Percentiles rank a stretch among this genome's conserved stretches.
Conservation (phyloP, 805 yeast species). For the Lachancea waltii region DNA sequence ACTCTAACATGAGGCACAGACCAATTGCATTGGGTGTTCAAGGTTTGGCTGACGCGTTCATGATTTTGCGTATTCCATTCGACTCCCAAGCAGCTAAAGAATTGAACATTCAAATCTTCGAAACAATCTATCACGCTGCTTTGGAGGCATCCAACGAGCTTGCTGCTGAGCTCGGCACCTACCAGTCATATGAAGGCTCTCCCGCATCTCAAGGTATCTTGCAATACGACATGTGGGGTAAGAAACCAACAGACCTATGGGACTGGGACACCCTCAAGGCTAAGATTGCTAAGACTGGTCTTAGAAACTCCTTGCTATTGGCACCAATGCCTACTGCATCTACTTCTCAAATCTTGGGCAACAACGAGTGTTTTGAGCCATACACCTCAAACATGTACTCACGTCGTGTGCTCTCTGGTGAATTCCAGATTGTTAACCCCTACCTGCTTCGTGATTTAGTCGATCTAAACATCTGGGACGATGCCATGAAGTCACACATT, state of each 20-base stretch:
- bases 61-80: conserved; percentile 75
- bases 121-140: conserved; percentile 92
- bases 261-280: conserved; percentile 76
- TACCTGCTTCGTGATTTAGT: conserved; percentile 77
- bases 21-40: conserved; percentile 99
- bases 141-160: conserved; percentile 81
- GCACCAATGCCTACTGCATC: conserved; percentile 99
- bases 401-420: conserved; percentile 89
- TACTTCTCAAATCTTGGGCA: conserved; percentile 91
- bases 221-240: conserved; percentile 85
- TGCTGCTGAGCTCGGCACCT: conserved; percentile 63
- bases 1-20: conserved; percentile 74
- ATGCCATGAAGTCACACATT: conserved; percentile 68
- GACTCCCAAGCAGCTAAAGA: conserved; percentile 73
- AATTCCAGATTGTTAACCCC: conserved; percentile 86
- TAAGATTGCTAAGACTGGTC: conserved; percentile 53
- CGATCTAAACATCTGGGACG: conserved; percentile 77
- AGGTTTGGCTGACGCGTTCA: conserved; percentile 87
- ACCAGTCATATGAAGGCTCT: conserved; percentile 71
- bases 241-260: conserved; percentile 69
- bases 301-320: conserved; percentile 80
- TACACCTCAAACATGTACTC: conserved; percentile 87
- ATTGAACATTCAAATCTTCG: conserved; percentile 81
- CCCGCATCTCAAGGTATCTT: conserved; percentile 83
- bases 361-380: conserved; percentile 94